Percentiles rank a stretch among this genome's conserved stretches.
phyloP scores from a whole-genome alignment of 1,284 basidiomycete species.

The Kwoniella shivajii region DNA sequence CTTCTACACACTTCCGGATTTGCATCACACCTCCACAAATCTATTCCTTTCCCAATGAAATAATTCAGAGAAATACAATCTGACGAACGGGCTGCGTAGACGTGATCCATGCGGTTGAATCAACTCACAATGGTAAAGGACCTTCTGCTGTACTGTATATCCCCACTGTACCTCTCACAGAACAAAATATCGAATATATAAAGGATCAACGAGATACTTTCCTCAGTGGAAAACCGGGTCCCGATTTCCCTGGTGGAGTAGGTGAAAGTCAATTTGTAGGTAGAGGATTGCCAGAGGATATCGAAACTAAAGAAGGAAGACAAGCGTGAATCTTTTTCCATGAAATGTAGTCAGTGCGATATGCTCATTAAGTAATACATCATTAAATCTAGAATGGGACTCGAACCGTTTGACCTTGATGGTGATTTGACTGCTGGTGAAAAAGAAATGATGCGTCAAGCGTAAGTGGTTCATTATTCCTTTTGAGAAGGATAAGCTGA shows the following conservation, averaged over 20 bases:
- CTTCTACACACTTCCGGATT: neutral
- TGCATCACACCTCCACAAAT: no score
- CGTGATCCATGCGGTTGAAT: conserved; percentile 71
- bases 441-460: conserved; percentile 24
- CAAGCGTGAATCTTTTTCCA: conserved; percentile 49
- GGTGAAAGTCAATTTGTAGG: conserved; percentile 66
- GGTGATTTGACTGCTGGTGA: conserved; percentile 23
- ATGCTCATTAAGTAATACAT: neutral
- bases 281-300: conserved; percentile 57
- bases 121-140: conserved; percentile 61
- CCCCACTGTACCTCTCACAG: conserved; percentile 70
- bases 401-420: conserved; percentile 35
- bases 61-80: neutral
- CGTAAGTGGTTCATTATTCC: conserved; percentile 15
- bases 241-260: conserved; percentile 74
- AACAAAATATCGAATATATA: conserved; percentile 67
- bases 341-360: neutral
- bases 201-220: conserved; percentile 64
- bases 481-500: neutral
- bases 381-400: conserved; percentile 38
- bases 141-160: conserved; percentile 80
- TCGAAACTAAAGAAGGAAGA: conserved; percentile 58
- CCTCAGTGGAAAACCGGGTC: conserved; percentile 62
- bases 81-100: conserved; percentile 54
- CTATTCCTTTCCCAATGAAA: no score